Evolutionary conservation across 441 rosid genomes (phyloP).

Genomic region (Syzygium malaccense): DNA sequence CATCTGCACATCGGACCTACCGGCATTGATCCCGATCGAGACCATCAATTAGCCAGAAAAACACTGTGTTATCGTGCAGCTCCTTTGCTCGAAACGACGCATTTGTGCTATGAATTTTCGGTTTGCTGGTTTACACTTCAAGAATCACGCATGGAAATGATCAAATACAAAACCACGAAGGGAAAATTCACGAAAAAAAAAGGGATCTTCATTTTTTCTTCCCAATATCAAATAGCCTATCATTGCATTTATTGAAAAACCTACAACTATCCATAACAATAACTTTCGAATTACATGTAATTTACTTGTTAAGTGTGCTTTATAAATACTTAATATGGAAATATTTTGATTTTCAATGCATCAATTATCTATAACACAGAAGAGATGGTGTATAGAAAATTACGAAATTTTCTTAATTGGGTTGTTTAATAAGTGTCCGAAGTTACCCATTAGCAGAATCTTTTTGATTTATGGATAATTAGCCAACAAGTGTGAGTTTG

Average conservation of each 20-base stretch:
- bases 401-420: background rate
- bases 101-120: background rate
- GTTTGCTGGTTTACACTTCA: background rate
- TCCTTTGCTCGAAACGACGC: background rate
- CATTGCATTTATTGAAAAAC: background rate
- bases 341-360: background rate
- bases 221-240: background rate
- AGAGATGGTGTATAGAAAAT: background rate
- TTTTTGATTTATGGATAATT: background rate
- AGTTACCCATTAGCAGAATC: background rate
- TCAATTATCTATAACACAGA: background rate
- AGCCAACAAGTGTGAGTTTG: background rate
- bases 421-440: background rate
- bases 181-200: background rate
- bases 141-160: background rate
- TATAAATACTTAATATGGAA: no score
- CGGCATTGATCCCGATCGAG: background rate
- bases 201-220: background rate
- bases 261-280: background rate
- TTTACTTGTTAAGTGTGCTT: background rate
- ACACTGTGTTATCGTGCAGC: background rate
- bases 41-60: background rate
- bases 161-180: background rate
- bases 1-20: background rate
- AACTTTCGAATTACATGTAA: background rate